Conservation (phyloP, 2,329 filamentous ascomycete species). For the Neoascochyta sp. region DNA sequence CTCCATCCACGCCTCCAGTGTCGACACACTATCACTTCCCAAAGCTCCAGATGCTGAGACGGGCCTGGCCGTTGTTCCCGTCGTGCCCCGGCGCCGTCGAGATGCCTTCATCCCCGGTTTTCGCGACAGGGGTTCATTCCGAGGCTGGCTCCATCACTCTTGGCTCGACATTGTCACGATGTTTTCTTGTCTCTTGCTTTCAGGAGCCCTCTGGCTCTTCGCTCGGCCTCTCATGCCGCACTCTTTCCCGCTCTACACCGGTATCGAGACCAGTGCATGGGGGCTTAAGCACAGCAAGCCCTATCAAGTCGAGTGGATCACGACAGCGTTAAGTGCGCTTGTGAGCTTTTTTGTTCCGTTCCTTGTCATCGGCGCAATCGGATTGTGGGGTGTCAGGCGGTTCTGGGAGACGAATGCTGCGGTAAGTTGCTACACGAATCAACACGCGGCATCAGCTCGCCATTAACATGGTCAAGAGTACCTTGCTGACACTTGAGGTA, state of each 20-base stretch:
- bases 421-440: too few species aligned
- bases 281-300: slow-evolving; percentile 59
- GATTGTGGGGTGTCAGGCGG: slow-evolving; percentile 52
- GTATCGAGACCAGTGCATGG: slow-evolving; percentile 33
- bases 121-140: slow-evolving; percentile 11
- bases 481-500: too few species aligned
- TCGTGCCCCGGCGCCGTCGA: background rate
- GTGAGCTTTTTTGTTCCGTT: slow-evolving; percentile 62
- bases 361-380: slow-evolving; percentile 58
- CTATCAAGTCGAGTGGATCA: slow-evolving; percentile 64
- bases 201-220: slow-evolving; percentile 30
- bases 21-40: too few species aligned
- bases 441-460: too few species aligned
- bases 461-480: too few species aligned
- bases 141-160: slow-evolving; percentile 9
- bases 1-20: too few species aligned
- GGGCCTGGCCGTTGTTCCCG: too few species aligned
- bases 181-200: slow-evolving; percentile 56
- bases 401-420: slow-evolving; percentile 58
- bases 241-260: slow-evolving; percentile 48
- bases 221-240: slow-evolving; percentile 56
- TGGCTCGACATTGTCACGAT: slow-evolving; percentile 64
- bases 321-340: slow-evolving; percentile 62
- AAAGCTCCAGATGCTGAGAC: too few species aligned
- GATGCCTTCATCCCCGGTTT: slow-evolving; percentile 9